phyloP scores from a whole-genome alignment of 306 rosid species.

The Gastrolobium villosum region DNA sequence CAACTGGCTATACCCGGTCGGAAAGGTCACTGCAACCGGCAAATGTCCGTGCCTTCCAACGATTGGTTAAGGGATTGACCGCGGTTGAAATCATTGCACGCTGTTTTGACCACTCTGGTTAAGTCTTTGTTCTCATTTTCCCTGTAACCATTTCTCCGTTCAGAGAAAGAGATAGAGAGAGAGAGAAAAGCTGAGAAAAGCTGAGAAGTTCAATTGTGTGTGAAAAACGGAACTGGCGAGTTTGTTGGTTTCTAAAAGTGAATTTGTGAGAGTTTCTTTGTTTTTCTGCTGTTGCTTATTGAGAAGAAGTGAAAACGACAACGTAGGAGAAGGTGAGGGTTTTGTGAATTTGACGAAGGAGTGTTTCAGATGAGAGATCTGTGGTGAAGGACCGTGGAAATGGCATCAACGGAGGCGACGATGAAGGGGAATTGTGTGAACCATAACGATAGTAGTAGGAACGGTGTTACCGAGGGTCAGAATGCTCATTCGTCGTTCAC shows the following conservation, averaged over 20 bases:
- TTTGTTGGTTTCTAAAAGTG: not conserved
- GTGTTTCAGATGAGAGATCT: slow-evolving; percentile 76
- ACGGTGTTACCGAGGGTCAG: slow-evolving; percentile 47
- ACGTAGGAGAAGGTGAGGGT: not conserved
- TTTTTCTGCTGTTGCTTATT: not conserved
- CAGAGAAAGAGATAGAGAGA: not conserved
- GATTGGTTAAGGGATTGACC: slow-evolving; percentile 69
- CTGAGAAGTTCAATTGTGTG: slow-evolving; percentile 16
- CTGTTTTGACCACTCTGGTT: slow-evolving; percentile 70
- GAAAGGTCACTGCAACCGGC: slow-evolving; percentile 36
- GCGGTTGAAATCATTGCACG: slow-evolving; percentile 72
- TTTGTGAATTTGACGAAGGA: not conserved
- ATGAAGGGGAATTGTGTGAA: slow-evolving; percentile 63
- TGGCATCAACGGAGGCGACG: slow-evolving; percentile 76
- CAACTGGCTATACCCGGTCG: slow-evolving; percentile 55
- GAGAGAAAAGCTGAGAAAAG: not conserved
- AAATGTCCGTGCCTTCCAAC: slow-evolving; percentile 42
- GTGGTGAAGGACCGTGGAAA: slow-evolving; percentile 56
- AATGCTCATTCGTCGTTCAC: slow-evolving; percentile 50
- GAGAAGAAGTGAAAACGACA: not conserved
- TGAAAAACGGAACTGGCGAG: not conserved
- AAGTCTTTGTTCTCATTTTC: slow-evolving; percentile 38
- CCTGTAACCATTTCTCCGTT: slow-evolving; percentile 19
- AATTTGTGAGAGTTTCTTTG: not conserved
- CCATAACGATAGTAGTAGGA: slow-evolving; percentile 48